Evolutionary conservation across 352 stramenopile genomes (phyloP).

Genomic region (Phytopythium oedochilum): DNA sequence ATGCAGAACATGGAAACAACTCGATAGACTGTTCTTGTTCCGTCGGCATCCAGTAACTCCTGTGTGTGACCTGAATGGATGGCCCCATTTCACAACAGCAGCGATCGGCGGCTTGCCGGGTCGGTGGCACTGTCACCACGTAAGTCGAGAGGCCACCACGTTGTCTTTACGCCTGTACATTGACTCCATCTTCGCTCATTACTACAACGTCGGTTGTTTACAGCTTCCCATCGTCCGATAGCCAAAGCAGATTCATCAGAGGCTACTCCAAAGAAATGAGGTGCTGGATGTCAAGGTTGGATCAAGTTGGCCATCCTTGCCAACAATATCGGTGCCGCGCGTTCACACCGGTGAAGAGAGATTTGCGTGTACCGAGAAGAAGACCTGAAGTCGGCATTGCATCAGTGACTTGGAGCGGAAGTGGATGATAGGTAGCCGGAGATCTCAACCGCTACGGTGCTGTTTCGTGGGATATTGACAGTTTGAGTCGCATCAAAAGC

Average conservation of each 20-base stretch:
- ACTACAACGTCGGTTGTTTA: too few relatives aligned
- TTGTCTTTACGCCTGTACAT: constrained; percentile 1
- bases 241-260: background rate
- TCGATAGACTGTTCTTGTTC: constrained; percentile 55
- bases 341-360: constrained; percentile 21
- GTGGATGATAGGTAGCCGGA: background rate
- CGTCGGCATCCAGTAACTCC: constrained; percentile 32
- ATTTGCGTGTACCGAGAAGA: constrained; percentile 53
- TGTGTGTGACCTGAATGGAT: constrained; percentile 8
- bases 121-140: constrained; percentile 24
- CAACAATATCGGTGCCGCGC: background rate
- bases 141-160: constrained; percentile 36
- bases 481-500: background rate
- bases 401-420: background rate
- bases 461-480: background rate
- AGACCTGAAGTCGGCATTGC: constrained; percentile 17
- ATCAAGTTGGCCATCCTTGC: background rate
- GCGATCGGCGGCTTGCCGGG: constrained; percentile 42
- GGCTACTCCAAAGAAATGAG: background rate
- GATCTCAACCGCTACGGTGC: background rate
- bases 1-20: constrained; percentile 52
- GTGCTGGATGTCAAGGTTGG: background rate
- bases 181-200: background rate
- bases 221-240: background rate
- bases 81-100: constrained; percentile 57